These are phyloP conservation scores for Suillus ampliporus DNA, from an alignment of 768 basidiomycete genomes.

Conservation along the genomic window DNA sequence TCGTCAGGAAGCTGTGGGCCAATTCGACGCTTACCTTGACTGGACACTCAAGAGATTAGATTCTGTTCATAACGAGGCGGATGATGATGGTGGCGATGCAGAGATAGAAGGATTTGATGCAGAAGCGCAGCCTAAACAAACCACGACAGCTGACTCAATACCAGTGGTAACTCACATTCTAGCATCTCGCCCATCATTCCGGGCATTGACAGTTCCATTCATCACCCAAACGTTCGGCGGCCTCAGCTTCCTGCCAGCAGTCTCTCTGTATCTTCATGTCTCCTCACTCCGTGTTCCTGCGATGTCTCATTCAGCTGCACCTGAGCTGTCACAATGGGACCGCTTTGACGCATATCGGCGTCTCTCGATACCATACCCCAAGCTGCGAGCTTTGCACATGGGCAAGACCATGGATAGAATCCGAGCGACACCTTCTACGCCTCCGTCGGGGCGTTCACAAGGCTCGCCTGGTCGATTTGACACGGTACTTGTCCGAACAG, in stretches of 20 bases:
- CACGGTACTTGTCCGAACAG: background rate
- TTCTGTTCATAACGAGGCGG: constrained; percentile 33
- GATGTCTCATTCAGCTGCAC: no score
- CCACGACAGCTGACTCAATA: background rate
- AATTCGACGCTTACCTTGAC: constrained; percentile 32
- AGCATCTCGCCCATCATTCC: background rate
- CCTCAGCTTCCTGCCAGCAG: no score
- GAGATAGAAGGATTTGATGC: background rate
- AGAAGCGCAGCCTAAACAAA: background rate
- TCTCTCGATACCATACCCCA: no score
- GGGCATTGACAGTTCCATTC: background rate
- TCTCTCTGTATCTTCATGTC: no score
- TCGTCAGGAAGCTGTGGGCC: constrained; percentile 22
- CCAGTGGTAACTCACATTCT: background rate
- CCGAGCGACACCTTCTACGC: no score
- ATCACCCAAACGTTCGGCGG: background rate
- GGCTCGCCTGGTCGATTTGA: no score
- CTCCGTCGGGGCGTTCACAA: no score
- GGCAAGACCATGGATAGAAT: no score
- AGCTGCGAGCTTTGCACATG: no score
- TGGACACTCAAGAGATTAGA: constrained; percentile 27
- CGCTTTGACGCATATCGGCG: no score
- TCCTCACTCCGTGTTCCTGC: no score
- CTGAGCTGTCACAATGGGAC: no score
- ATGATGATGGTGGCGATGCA: background rate